These are phyloP conservation scores for Austroboletus festivus DNA, from an alignment of 768 basidiomycete species.

Conservation along the genomic window DNA sequence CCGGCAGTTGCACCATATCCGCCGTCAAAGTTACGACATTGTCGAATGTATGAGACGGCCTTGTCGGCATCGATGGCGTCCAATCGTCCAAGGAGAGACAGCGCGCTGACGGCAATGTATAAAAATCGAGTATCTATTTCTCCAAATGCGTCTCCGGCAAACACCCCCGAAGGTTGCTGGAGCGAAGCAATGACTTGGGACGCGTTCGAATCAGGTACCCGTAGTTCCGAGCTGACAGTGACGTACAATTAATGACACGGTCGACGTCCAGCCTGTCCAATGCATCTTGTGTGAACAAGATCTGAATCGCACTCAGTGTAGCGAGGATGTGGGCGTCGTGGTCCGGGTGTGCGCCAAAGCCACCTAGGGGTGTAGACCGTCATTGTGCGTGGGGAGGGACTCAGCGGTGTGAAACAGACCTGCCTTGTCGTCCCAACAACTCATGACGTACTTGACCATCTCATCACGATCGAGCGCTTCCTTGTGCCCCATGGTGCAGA, in stretches of 20 bases:
- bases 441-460: conserved; percentile 86
- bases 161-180: conserved; percentile 83
- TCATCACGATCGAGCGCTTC: conserved; percentile 82
- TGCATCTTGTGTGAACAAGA: conserved; percentile 82
- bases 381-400: not conserved
- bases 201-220: not conserved
- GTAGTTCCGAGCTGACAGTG: not conserved
- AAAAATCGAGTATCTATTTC: conserved; percentile 90
- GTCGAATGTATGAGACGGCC: conserved; percentile 66
- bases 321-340: conserved; percentile 89
- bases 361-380: conserved; percentile 50
- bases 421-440: conserved; percentile 91
- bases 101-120: conserved; percentile 80
- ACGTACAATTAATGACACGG: conserved; percentile 72
- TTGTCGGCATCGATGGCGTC: conserved; percentile 63
- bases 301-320: conserved; percentile 90
- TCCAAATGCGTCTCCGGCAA: conserved; percentile 89
- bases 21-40: conserved; percentile 92
- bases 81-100: conserved; percentile 78
- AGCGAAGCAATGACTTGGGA: conserved; percentile 76
- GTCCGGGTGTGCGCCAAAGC: conserved; percentile 86
- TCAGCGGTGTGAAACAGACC: conserved; percentile 46
- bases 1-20: conserved; percentile 85
- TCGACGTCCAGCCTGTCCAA: conserved; percentile 66
- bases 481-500: conserved; percentile 72